Conservation (phyloP, 23 red algal species). For the Cyanidiococcus yangmingshanensis region DNA sequence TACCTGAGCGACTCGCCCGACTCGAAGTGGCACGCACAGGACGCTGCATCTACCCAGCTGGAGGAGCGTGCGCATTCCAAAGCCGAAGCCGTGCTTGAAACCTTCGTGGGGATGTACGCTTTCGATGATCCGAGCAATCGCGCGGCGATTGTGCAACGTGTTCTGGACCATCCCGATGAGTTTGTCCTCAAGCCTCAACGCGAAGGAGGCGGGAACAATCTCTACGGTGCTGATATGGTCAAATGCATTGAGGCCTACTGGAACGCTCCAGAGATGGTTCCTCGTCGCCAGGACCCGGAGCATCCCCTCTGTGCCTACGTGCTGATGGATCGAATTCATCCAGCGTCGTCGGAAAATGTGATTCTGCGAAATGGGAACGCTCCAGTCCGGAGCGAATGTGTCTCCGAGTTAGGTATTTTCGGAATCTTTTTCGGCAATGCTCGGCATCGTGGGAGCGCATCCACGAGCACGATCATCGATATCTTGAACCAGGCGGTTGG, state of each 20-base stretch:
- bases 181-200: constrained; percentile 96
- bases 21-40: background rate
- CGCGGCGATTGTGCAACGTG: constrained; percentile 29
- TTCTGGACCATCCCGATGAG: constrained; percentile 33
- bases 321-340: constrained; percentile 78
- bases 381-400: constrained; percentile 7
- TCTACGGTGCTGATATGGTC: constrained; percentile 50
- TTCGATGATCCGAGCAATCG: constrained; percentile 21
- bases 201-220: constrained; percentile 95
- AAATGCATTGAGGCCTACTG: constrained; percentile 2
- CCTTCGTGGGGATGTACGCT: constrained; percentile 61
- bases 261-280: background rate
- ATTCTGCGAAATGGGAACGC: constrained; percentile 43
- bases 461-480: constrained; percentile 1
- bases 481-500: constrained; percentile 47
- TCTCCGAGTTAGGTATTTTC: constrained; percentile 86
- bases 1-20: constrained; percentile 23
- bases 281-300: background rate
- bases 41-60: background rate
- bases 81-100: constrained; percentile 36
- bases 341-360: constrained; percentile 37
- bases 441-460: background rate
- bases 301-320: constrained; percentile 48
- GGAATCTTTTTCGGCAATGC: constrained; percentile 40
- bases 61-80: constrained; percentile 16